phyloP scores from a whole-genome alignment of 345 rosid genomes.

The Salix suchowensis region DNA sequence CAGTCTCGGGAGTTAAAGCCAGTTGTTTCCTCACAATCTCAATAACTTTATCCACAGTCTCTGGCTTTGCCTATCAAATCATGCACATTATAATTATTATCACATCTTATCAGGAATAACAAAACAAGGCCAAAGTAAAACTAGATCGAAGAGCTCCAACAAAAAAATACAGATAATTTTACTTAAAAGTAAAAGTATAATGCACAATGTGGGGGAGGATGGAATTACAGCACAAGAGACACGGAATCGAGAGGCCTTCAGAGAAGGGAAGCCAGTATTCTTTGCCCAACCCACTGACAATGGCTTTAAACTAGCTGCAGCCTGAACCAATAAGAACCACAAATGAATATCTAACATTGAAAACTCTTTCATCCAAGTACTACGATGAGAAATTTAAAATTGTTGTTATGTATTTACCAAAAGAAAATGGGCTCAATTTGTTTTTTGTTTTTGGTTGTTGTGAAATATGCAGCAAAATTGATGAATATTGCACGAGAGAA shows the following conservation, averaged over 20 bases:
- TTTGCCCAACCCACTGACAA: conserved; percentile 27
- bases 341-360: background rate
- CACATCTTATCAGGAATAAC: background rate
- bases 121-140: too few relatives aligned
- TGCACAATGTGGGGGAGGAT: too few relatives aligned
- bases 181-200: background rate
- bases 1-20: conserved; percentile 9
- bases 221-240: conserved; percentile 17
- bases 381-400: too few relatives aligned
- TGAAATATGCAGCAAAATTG: too few relatives aligned
- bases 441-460: too few relatives aligned
- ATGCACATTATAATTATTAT: background rate
- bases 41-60: conserved; percentile 23
- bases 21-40: conserved; percentile 23
- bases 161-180: too few relatives aligned
- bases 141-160: too few relatives aligned
- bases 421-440: background rate
- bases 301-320: conserved; percentile 17
- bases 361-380: too few relatives aligned
- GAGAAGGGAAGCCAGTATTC: conserved; percentile 20
- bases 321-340: conserved; percentile 16
- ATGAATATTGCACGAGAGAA: too few relatives aligned
- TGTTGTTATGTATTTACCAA: too few relatives aligned
- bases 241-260: conserved; percentile 10
- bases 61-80: conserved; percentile 26